Conservation (phyloP, 2,329 filamentous ascomycete species). For the Penicillium sp. region DNA sequence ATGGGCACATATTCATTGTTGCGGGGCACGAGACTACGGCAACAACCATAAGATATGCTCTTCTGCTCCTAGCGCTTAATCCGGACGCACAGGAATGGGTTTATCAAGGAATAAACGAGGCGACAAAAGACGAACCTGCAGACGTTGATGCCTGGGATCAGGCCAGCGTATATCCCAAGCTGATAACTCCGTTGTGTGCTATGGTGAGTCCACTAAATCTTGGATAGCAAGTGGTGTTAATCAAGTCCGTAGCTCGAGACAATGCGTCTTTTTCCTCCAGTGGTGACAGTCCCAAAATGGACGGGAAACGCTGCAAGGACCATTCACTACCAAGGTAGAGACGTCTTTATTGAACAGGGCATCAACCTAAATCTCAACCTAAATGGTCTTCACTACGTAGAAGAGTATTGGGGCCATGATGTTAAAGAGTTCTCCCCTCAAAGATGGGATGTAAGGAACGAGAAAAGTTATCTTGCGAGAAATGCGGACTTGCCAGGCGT, state of each 20-base stretch:
- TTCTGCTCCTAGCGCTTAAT: constrained; percentile 51
- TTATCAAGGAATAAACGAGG: constrained; percentile 43
- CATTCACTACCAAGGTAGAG: constrained; percentile 20
- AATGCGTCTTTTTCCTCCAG: constrained; percentile 47
- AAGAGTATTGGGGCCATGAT: constrained; percentile 30
- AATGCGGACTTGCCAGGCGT: constrained; percentile 24
- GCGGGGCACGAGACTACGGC: constrained; percentile 60
- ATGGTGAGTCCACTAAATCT: constrained; percentile 21
- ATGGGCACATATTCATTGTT: constrained; percentile 55
- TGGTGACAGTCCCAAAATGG: constrained; percentile 35
- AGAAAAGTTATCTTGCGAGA: constrained; percentile 26
- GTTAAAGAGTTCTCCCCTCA: constrained; percentile 20
- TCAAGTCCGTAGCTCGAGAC: constrained; percentile 44
- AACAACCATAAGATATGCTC: constrained; percentile 49
- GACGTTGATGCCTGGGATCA: constrained; percentile 39
- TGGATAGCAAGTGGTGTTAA: not conserved
- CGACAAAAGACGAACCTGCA: constrained; percentile 24
- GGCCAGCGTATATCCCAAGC: constrained; percentile 42
- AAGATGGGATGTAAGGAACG: constrained; percentile 29
- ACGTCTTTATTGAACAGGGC: constrained; percentile 23
- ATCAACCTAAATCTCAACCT: constrained; percentile 24
- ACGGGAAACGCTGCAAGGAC: constrained; percentile 27
- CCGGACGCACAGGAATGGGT: constrained; percentile 54
- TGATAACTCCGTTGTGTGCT: constrained; percentile 33
- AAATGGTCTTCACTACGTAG: constrained; percentile 26